Conservation (phyloP, 2,329 filamentous ascomycete genomes). For the Salinomyces thailandicus region DNA sequence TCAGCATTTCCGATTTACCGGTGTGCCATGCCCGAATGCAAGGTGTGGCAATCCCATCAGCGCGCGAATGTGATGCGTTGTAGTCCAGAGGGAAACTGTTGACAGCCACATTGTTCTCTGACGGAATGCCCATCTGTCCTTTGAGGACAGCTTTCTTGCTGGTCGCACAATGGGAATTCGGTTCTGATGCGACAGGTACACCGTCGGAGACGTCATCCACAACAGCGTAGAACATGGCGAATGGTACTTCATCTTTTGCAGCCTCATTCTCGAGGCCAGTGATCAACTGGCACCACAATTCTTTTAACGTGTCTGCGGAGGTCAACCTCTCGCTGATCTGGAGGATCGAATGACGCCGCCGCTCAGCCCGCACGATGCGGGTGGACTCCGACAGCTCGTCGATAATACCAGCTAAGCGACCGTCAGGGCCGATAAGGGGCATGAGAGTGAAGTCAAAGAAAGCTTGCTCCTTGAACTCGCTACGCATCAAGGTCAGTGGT, state of each 20-base stretch:
- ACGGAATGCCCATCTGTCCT: constrained; percentile 19
- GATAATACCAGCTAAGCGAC: constrained; percentile 11
- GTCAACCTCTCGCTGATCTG: constrained; percentile 11
- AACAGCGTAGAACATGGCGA: constrained; percentile 17
- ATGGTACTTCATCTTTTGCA: constrained; percentile 17
- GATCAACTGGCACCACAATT: constrained; percentile 19
- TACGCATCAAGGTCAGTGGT: constrained; percentile 16
- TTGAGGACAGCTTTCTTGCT: constrained; percentile 14
- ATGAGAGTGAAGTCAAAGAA: constrained; percentile 21
- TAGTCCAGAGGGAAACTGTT: constrained; percentile 17
- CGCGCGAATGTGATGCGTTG: constrained; percentile 3
- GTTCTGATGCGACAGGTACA: constrained; percentile 1
- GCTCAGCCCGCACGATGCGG: constrained; percentile 11
- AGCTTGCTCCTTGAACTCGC: constrained; percentile 21
- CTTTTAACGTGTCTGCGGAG: constrained; percentile 9
- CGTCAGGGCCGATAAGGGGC: constrained; percentile 18
- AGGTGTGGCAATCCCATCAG: constrained; percentile 15
- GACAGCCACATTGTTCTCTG: constrained; percentile 16
- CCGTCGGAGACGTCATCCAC: constrained; percentile 11
- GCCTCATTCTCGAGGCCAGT: constrained; percentile 7
- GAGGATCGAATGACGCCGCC: constrained; percentile 13
- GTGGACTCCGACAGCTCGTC: constrained; percentile 22
- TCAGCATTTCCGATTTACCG: constrained; percentile 21
- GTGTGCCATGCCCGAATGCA: constrained; percentile 24
- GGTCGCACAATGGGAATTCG: neutral